Percentiles rank a stretch among this genome's conserved stretches.
phyloP scores from a whole-genome alignment of 257 asterid genomes.

The Solanum megistacrolobum region DNA sequence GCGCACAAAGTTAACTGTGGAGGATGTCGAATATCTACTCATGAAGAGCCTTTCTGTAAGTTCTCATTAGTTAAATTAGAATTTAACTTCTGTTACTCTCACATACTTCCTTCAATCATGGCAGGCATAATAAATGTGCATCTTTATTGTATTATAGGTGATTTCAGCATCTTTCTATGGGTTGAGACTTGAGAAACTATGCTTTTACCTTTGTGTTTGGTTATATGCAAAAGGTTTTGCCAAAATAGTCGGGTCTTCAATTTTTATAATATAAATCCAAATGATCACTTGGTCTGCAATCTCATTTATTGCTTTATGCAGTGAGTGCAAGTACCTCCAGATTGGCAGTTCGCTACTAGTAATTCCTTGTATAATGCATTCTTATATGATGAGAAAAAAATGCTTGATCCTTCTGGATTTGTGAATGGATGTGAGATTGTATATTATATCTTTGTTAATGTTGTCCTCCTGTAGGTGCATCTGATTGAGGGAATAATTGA shows the following conservation, averaged over 20 bases:
- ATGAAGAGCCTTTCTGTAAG: constrained; percentile 99
- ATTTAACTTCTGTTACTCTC: neutral
- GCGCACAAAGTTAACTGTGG: constrained; percentile 80
- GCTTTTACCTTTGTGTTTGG: neutral
- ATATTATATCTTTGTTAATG: neutral
- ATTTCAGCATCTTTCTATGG: neutral
- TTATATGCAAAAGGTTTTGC: neutral
- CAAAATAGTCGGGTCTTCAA: neutral
- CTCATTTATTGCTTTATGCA: neutral
- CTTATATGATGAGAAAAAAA: neutral
- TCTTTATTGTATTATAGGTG: neutral
- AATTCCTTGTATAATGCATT: neutral
- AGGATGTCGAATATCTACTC: constrained; percentile 87
- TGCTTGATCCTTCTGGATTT: neutral
- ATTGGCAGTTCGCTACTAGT: neutral
- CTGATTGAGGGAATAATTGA: constrained; percentile 90
- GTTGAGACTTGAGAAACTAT: neutral
- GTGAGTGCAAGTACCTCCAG: neutral
- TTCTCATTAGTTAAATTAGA: neutral
- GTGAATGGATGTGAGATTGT: neutral
- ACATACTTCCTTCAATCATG: neutral
- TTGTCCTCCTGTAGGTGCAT: constrained; percentile 53
- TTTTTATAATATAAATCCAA: neutral
- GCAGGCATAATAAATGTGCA: neutral
- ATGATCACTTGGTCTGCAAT: neutral